Evolutionary conservation across 495 filamentous ascomycete genomes (phyloP), one percentile per base, ranked within the genome.

Genomic region (Chlorociboria aeruginascens): DNA sequence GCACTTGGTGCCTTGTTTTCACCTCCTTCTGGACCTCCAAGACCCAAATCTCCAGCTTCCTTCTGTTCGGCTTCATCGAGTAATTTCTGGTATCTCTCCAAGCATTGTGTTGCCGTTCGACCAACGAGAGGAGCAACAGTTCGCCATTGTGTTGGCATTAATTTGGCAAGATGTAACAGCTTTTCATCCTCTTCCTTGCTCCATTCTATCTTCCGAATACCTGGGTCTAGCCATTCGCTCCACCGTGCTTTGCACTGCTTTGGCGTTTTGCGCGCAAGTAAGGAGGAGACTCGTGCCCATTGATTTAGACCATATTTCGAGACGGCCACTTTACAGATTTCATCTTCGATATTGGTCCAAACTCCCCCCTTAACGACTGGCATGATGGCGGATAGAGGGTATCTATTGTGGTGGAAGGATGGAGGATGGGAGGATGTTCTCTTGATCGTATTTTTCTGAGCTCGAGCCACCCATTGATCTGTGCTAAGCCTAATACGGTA

Each of bases 181-280:
- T 92, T 97, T 70, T 97, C 93, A 64, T 97, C 93, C 68, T 98
- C 92, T 70, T 98, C 93, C 62, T 89, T 82, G 51, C 87, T 94
- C 93, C 93, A 98, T 63, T 98, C 92, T 58, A 93, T 89, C 70
- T 97, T 97, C 50, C 89, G 85, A 67, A 97, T 97, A 53, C 85
- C 86, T 3, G 92, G 92, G 57, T 97, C 92, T 52, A 98, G 78
- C 90, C 92, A 98, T 77, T 98, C 93, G 51, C 82, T 74, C 92
- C 92, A 98, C 65, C 92, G 79, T 39, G 92, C 93, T 69, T 97
- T 97, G 76, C 92, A 97, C 69, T 97, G 93, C 67, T 98, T 98
- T 28, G 92, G 86, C 8, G 92, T 96, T 66, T 98, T 98, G 53
- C 93, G 84, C 60, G 92, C 90, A 61, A 98, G 81, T 34, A 98